These are phyloP conservation scores for Gastroboletus turbinatus DNA, from an alignment of 1,284 basidiomycete species.

Conservation along the genomic window DNA sequence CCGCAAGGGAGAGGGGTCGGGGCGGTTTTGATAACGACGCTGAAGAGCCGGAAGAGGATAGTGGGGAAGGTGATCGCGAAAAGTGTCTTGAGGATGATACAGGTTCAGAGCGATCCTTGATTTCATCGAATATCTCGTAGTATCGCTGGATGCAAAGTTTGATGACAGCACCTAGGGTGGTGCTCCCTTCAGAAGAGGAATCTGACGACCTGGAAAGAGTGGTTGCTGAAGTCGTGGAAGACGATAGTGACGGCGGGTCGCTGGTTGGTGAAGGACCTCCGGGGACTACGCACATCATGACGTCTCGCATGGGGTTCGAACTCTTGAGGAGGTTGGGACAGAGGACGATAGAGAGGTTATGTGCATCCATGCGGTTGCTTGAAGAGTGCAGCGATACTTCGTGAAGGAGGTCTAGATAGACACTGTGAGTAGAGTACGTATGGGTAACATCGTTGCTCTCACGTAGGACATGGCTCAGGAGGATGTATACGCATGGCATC, in stretches of 20 bases:
- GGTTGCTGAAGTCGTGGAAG: constrained; percentile 25
- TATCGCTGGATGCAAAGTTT: constrained; percentile 79
- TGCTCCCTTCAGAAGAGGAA: constrained; percentile 42
- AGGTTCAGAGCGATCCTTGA: constrained; percentile 65
- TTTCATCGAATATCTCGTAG: constrained; percentile 83
- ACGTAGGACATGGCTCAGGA: constrained; percentile 74
- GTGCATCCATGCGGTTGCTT: constrained; percentile 78
- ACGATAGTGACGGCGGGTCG: constrained; percentile 12
- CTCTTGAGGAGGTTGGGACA: constrained; percentile 76
- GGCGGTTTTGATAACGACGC: constrained; percentile 21
- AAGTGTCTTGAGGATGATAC: constrained; percentile 33
- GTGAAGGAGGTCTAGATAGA: constrained; percentile 66
- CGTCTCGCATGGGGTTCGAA: constrained; percentile 65
- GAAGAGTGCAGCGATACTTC: constrained; percentile 67
- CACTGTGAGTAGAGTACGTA: constrained; percentile 12
- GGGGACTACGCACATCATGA: constrained; percentile 68
- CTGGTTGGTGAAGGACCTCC: constrained; percentile 37
- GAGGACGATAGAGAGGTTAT: constrained; percentile 78
- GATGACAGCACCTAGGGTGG: constrained; percentile 70
- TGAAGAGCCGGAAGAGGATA: constrained; percentile 31
- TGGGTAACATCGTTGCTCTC: constrained; percentile 34
- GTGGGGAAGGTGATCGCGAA: constrained; percentile 30
- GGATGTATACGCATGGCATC: constrained; percentile 67
- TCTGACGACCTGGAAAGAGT: constrained; percentile 25
- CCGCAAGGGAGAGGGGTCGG: constrained; percentile 24